Evolutionary conservation across 371 early-diverging fungal genomes (phyloP), one percentile per base, ranked within the genome.

Genomic region (Circinella umbellata): DNA sequence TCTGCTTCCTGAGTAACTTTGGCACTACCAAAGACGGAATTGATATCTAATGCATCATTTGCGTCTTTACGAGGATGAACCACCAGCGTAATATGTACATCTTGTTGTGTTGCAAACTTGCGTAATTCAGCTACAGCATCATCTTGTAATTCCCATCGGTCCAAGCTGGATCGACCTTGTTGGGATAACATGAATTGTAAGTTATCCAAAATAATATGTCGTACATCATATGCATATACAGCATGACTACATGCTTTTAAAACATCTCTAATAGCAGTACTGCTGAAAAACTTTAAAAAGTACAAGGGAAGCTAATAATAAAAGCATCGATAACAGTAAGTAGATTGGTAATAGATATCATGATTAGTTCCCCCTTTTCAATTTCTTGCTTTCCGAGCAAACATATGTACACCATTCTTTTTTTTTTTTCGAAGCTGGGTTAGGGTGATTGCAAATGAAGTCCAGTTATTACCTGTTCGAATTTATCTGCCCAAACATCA

Each of bases 1-100:
- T 93, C 94, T 13, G 94, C 92, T 80, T 93, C 94, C 67, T 93
- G 94, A 17, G 93, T 91, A 2, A 92, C 86, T 77, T 93, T 93
- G 64, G 92, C 94, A 48, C 92, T 89, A 35, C 94, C 94, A 74
- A 92, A 90, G 9, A 93, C 83, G 4, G 91, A 90, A 65, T 89
- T 87, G 66, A 93, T 86, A 67, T 92, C 93, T 18, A 91, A 71
- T 27, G 77, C 79, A 34, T 85, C 82, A 8, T 80, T 77, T 39
- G 76, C 69, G 49, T 90, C 90, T 70, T 93, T 93, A 64, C 91
- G 80, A 51, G 93, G 86, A 76, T 93, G 94, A 0, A 93, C 94
- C 17, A 93, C 94, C 9, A 93, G 73, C 0, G 93, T 88, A 17
- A 93, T 86, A 68, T 93, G 94, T 4, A 92, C 92, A 74, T 91